Percentiles rank a stretch among this genome's conserved stretches.
These are phyloP conservation scores for Conoideocrella luteorostrata DNA, from an alignment of 2,329 filamentous ascomycete genomes.

Conservation along the genomic window DNA sequence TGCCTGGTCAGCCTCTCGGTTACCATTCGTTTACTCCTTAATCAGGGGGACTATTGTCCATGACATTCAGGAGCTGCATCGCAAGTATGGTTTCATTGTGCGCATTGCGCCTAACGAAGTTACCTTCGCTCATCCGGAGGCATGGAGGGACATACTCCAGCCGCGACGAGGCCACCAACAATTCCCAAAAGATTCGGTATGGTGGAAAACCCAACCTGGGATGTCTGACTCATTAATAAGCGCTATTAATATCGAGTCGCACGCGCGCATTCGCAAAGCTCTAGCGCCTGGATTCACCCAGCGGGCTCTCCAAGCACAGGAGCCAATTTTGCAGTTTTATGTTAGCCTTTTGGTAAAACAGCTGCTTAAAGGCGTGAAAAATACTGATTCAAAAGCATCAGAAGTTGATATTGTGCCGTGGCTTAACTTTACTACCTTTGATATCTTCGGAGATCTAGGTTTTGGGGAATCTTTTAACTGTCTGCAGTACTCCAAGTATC, in stretches of 20 bases:
- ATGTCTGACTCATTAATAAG: constrained; percentile 1
- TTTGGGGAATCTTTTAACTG: constrained; percentile 20
- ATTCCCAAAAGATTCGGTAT: constrained; percentile 3
- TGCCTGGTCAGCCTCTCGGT: neutral
- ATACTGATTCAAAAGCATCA: neutral
- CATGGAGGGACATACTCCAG: constrained; percentile 34
- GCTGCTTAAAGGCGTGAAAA: constrained; percentile 17
- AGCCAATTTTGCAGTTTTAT: constrained; percentile 27
- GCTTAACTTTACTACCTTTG: constrained; percentile 21
- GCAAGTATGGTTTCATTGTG: constrained; percentile 36
- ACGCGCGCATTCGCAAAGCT: constrained; percentile 8
- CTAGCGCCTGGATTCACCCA: constrained; percentile 18
- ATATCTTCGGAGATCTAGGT: constrained; percentile 20
- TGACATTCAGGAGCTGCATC: constrained; percentile 21
- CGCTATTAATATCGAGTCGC: constrained; percentile 7
- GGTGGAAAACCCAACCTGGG: neutral
- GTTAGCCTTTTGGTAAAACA: constrained; percentile 31
- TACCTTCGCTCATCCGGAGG: constrained; percentile 29
- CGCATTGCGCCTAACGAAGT: constrained; percentile 40
- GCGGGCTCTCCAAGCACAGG: constrained; percentile 16
- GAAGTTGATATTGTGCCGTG: constrained; percentile 14
- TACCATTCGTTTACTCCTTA: constrained; percentile 4
- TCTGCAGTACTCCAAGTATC: constrained; percentile 15
- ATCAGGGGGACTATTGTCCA: constrained; percentile 16
- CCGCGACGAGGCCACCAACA: neutral